Conservation (phyloP, 495 filamentous ascomycete genomes). For the Penicillium odoratum region DNA sequence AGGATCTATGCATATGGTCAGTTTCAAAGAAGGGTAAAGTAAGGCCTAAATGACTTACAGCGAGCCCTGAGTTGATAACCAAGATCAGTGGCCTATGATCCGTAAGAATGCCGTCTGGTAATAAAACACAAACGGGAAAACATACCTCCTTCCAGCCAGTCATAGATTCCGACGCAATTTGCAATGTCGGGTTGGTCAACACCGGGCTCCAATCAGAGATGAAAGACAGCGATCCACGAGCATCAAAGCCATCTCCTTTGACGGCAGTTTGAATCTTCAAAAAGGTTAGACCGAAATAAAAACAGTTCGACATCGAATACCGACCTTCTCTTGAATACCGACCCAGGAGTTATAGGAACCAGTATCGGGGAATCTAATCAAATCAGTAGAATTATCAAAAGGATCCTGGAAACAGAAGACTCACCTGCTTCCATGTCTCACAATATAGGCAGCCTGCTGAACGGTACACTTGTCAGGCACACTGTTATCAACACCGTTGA, state of each 20-base stretch:
- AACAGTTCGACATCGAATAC: neutral
- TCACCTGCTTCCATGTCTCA: conserved; percentile 57
- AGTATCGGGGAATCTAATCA: conserved; percentile 42
- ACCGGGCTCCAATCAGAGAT: conserved; percentile 54
- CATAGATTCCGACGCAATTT: conserved; percentile 52
- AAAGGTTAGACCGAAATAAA: neutral
- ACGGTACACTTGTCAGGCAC: conserved; percentile 52
- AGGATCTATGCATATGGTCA: conserved; percentile 38
- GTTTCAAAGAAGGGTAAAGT: neutral
- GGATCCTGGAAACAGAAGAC: neutral
- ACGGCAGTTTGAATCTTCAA: conserved; percentile 39
- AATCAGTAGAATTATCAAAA: conserved; percentile 3
- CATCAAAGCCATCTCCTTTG: conserved; percentile 35
- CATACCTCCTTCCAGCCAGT: conserved; percentile 56
- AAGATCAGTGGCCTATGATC: conserved; percentile 19
- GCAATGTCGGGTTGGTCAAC: conserved; percentile 43
- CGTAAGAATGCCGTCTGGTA: conserved; percentile 11
- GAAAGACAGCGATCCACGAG: conserved; percentile 44
- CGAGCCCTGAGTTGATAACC: conserved; percentile 22
- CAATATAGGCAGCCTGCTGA: conserved; percentile 54
- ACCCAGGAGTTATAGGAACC: conserved; percentile 55
- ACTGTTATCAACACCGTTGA: conserved; percentile 48
- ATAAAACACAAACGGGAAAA: neutral
- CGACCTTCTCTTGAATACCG: conserved; percentile 43
- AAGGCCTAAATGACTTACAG: conserved; percentile 13